Conservation (phyloP, 306 rosid genomes). For the Acacia crassicarpa region DNA sequence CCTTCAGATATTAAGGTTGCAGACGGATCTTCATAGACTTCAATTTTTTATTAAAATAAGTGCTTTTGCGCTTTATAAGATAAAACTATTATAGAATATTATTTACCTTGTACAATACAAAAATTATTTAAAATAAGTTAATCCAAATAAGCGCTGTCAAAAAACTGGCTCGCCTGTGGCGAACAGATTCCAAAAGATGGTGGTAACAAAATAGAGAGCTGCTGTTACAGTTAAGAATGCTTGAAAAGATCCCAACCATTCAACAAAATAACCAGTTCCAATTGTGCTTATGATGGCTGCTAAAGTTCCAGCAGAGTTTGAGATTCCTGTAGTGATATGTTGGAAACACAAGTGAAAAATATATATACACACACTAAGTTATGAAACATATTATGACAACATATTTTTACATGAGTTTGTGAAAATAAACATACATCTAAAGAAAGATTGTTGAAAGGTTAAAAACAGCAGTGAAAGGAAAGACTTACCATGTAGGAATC, state of each 20-base stretch:
- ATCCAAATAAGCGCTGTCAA: not conserved
- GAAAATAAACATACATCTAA: not conserved
- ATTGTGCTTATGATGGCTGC: constrained; percentile 96
- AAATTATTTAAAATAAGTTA: too few relatives aligned
- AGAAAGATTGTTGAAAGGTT: not conserved
- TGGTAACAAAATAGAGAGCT: constrained; percentile 59
- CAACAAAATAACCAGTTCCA: constrained; percentile 92
- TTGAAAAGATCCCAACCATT: constrained; percentile 91
- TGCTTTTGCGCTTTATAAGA: too few relatives aligned
- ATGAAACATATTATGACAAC: not conserved
- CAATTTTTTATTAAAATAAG: not conserved
- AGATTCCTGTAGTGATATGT: constrained; percentile 55
- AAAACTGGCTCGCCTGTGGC: constrained; percentile 82
- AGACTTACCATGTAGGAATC: constrained; percentile 76
- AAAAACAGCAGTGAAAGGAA: not conserved
- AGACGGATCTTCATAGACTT: not conserved
- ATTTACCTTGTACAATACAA: too few relatives aligned
- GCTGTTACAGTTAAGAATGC: constrained; percentile 83
- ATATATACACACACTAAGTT: not conserved
- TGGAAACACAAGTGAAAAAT: not conserved
- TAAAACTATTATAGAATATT: too few relatives aligned
- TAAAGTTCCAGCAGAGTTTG: constrained; percentile 81
- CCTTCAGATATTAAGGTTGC: not conserved
- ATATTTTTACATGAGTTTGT: not conserved
- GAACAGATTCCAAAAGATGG: constrained; percentile 81